Base-by-base conservation (phyloP, 306 rosid species). In the Quercus bicolor region DNA sequence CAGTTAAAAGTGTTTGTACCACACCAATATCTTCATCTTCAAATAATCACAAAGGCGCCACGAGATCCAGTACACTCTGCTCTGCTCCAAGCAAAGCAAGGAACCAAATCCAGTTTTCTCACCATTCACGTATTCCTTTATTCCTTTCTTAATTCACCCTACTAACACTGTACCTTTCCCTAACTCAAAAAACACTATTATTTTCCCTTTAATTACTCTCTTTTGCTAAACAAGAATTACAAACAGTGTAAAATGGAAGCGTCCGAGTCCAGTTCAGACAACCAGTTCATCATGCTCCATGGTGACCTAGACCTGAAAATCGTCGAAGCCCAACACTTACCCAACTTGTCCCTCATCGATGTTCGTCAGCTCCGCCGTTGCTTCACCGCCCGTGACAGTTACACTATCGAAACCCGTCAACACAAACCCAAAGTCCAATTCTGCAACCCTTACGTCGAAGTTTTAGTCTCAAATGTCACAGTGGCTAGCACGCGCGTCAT, bases 401-500 rank as follows among this genome's bases (percentile, higher is more conserved):
- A 92, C 76, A 80, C 54, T 2, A 40, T 40, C 45, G 45, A 40
- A 40, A 40, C 45, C 45, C 11, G 45, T 2, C 45, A 40, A 40
- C 45, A 40, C 11, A 40, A 8, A 8, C 45, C 11, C 45, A 40
- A 40, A 40, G 11, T 40, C 45, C 45, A 40, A 1, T 85, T 93
- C 74, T 93, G 94, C 56, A 98, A 95, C 68, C 87, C 98, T 0
- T 95, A 95, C 83, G 98, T 95, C 59, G 79, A 91, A 18, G 98
- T 95, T 33, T 0, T 3, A 5, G 94, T 93, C 6, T 98, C 98
- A 1, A 94, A 95, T 60, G 88, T 92, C 48, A 93, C 96, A 8
- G 90, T 95, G 24, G 98, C 99, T 0, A 92, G 99, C 54, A 91
- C 99, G 37, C 93, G 98, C 48, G 99, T 95, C 29, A 77, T 95